Evolutionary conservation across 257 asterid genomes (phyloP), one percentile per base, ranked within the genome.

Genomic region (Galeopsis tetrahit): DNA sequence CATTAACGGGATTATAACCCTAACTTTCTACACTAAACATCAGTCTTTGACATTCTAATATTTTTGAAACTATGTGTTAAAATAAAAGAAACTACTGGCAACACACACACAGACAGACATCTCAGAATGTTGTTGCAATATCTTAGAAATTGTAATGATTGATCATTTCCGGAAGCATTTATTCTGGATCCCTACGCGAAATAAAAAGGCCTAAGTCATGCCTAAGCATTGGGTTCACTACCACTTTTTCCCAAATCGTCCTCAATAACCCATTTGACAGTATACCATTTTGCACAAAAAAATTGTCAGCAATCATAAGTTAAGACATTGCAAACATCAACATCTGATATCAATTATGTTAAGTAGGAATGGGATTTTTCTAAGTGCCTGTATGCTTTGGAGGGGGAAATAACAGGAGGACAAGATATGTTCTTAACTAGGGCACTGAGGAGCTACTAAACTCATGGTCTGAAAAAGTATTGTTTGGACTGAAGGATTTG

Each of bases 1-100:
- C 34, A 70, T 28, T 8, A 76, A 68, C 31, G 51, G 59, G 71
- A 6, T 51, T 9, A 62, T 53, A 76, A 15, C 55, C 32, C 42
- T 55, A 39, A 32, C 51, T n/a, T 65, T 28, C 14, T 48, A 28
- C 61, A 36, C 69, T 15, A 35, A 43, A 31, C 33, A 49, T 49
- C 21, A 7, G 33, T 52, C 0, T 51, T 51, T 46, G 52, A 46
- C 15, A 46, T 46, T 46, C 14, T 46, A 10, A 10, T 0, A 10
- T 46, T 46, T 46, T 46, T 46, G 5, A 46, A 46, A 0, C 4
- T 11, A 43, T 43, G 49, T 10, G 15, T 3, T 46, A 15, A 5
- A 46, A 46, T 10, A 46, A 46, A 46, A 46, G 52, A 46, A 2
- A 13, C 6, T 46, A 52, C 59, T 52, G 1, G 32, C 59, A 52